Conservation (phyloP, 1,284 basidiomycete species). For the Phlebopus sp. region DNA sequence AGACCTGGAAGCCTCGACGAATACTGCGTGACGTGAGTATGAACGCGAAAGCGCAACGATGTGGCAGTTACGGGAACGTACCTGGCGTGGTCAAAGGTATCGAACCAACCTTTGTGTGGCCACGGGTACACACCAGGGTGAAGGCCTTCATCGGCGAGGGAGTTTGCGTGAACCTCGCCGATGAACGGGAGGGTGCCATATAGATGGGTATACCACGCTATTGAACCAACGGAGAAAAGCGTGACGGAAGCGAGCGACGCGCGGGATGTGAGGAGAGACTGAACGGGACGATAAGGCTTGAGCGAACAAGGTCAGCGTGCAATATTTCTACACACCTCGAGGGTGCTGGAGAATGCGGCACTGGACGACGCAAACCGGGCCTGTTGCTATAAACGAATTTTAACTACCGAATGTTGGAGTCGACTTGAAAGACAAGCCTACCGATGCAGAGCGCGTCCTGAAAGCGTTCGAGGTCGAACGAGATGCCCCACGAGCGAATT, state of each 20-base stretch:
- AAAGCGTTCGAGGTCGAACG: constrained; percentile 39
- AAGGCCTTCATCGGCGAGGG: constrained; percentile 90
- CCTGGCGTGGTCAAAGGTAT: constrained; percentile 96
- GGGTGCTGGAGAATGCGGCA: constrained; percentile 50
- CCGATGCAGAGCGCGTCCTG: constrained; percentile 45
- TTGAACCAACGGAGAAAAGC: constrained; percentile 79
- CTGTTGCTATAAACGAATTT: constrained; percentile 36
- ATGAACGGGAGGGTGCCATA: constrained; percentile 88
- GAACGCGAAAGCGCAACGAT: constrained; percentile 6
- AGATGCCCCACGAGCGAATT: constrained; percentile 32
- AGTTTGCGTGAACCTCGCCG: constrained; percentile 86
- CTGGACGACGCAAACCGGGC: constrained; percentile 68
- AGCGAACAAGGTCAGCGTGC: not conserved
- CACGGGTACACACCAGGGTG: constrained; percentile 90
- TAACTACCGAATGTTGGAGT: constrained; percentile 9
- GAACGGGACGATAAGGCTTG: constrained; percentile 21
- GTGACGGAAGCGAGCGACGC: constrained; percentile 78
- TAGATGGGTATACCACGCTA: constrained; percentile 95
- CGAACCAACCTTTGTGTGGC: constrained; percentile 84
- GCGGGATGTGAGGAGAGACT: constrained; percentile 66
- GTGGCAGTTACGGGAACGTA: constrained; percentile 34
- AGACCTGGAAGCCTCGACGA: constrained; percentile 97
- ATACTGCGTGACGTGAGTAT: constrained; percentile 56
- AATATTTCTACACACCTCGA: constrained; percentile 49
- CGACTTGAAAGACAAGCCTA: constrained; percentile 28